phyloP scores from a whole-genome alignment of 2,329 filamentous ascomycete genomes.

The Coniochaeta ligniaria region DNA sequence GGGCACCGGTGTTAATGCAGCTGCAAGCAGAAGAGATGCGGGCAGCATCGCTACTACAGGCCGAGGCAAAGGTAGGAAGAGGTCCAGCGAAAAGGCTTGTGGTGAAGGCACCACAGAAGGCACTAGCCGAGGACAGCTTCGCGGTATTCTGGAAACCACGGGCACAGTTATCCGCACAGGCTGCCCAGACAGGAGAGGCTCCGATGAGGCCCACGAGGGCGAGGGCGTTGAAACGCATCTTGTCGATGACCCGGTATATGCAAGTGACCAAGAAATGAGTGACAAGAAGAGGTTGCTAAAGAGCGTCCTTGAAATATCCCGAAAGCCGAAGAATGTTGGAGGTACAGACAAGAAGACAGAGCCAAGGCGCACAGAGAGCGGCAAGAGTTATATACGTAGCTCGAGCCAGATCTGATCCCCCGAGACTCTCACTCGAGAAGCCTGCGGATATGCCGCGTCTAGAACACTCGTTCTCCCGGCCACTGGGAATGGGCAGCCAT shows the following conservation, averaged over 20 bases:
- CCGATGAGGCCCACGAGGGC: not conserved
- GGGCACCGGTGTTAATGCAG: not conserved
- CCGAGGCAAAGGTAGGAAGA: not conserved
- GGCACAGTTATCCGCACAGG: not conserved
- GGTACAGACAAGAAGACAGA: not conserved
- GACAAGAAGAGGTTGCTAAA: not conserved
- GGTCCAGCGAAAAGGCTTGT: not conserved
- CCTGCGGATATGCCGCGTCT: not conserved
- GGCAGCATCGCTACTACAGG: not conserved
- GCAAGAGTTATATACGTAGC: not conserved
- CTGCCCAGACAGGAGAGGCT: not conserved
- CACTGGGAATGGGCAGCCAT: too few species aligned
- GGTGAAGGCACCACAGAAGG: not conserved
- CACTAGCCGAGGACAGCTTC: not conserved
- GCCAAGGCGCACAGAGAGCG: not conserved
- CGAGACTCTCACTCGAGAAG: not conserved
- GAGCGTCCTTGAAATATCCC: not conserved
- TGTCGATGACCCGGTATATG: not conserved
- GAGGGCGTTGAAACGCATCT: not conserved
- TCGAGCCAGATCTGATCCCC: not conserved
- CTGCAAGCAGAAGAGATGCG: not conserved
- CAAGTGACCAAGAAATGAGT: not conserved
- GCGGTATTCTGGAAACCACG: not conserved
- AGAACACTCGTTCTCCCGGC: not conserved
- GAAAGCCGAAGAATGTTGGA: not conserved